These are phyloP conservation scores for Trichoderma endophyticum DNA, from an alignment of 2,329 filamentous ascomycete species.

Conservation along the genomic window DNA sequence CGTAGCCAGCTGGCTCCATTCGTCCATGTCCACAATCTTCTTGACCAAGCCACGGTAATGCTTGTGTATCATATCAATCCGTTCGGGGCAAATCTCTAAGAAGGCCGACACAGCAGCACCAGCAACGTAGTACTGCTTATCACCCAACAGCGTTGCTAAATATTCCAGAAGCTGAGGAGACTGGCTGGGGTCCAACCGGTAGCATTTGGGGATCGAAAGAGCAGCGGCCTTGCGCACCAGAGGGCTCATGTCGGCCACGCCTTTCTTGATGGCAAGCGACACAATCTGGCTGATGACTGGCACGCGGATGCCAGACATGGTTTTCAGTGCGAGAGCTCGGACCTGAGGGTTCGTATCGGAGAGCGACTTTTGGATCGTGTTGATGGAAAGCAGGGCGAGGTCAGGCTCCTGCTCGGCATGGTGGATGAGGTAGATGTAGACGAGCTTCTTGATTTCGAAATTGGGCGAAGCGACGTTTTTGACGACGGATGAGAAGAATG, in stretches of 20 bases:
- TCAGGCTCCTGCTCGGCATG: conserved; percentile 96
- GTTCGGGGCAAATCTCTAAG: conserved; percentile 81
- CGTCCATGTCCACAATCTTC: conserved; percentile 97
- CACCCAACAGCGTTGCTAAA: conserved; percentile 71
- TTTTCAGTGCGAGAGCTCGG: conserved; percentile 85
- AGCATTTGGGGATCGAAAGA: conserved; percentile 92
- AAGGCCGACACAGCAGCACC: conserved; percentile 90
- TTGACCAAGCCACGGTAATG: conserved; percentile 82
- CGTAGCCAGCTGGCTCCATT: conserved; percentile 90
- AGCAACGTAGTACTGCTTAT: conserved; percentile 95
- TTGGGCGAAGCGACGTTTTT: conserved; percentile 96
- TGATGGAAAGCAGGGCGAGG: conserved; percentile 92
- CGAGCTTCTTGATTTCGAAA: conserved; percentile 93
- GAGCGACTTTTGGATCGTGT: conserved; percentile 96
- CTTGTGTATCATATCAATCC: conserved; percentile 83
- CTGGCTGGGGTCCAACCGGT: conserved; percentile 81
- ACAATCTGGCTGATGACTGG: conserved; percentile 98
- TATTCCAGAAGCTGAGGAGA: conserved; percentile 83
- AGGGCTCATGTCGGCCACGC: conserved; percentile 88
- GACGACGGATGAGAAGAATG: conserved; percentile 96
- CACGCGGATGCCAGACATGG: conserved; percentile 96
- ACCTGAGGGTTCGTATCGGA: conserved; percentile 89
- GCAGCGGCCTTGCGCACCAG: conserved; percentile 91
- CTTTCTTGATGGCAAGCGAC: conserved; percentile 91
- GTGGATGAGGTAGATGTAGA: conserved; percentile 96